Conservation (phyloP, 148 eudicot genomes). For the Polygonum aviculare region DNA sequence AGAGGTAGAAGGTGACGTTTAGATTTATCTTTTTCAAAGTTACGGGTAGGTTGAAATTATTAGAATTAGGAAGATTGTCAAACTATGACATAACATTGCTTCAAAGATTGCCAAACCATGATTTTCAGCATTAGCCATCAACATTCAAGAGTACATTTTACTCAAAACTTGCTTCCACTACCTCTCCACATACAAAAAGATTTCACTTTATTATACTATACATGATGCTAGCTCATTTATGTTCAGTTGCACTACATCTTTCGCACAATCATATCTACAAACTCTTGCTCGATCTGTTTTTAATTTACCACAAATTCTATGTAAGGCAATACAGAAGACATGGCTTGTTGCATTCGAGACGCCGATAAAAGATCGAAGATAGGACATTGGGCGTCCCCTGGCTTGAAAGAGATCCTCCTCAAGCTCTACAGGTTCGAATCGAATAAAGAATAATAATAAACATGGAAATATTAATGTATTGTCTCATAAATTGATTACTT, state of each 20-base stretch:
- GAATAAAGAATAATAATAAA: neutral
- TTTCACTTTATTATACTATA: neutral
- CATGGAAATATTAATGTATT: too few relatives aligned
- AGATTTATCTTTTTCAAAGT: neutral
- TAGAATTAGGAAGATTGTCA: neutral
- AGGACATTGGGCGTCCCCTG: neutral
- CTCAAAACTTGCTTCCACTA: neutral
- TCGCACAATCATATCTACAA: neutral
- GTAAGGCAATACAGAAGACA: neutral
- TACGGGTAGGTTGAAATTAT: neutral
- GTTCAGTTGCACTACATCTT: neutral
- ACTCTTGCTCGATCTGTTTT: neutral
- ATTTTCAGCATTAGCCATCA: neutral
- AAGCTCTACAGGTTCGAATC: conserved; percentile 1
- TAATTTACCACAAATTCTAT: neutral
- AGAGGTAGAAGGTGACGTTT: too few relatives aligned
- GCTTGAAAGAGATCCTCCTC: conserved; percentile 8
- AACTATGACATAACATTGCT: neutral
- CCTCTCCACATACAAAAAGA: neutral
- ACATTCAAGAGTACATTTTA: conserved; percentile 2
- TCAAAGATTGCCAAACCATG: conserved; percentile 10
- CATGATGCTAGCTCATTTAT: neutral
- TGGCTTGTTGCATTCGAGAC: neutral
- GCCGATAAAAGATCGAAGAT: conserved; percentile 3
- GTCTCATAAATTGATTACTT: too few relatives aligned